Conservation (phyloP, 257 asterid species). For the Perilla frutescens region DNA sequence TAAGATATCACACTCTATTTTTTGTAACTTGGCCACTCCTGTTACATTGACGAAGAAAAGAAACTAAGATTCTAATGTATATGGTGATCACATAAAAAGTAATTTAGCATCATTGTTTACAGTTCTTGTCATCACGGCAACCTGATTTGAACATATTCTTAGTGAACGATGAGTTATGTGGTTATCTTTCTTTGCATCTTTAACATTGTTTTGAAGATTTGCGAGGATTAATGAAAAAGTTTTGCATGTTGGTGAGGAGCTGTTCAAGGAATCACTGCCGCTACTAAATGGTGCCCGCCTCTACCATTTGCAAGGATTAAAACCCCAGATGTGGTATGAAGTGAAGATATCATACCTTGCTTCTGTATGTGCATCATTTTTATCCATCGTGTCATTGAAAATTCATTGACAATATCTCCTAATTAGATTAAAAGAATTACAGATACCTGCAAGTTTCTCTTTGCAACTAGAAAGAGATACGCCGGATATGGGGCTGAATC, state of each 20-base stretch:
- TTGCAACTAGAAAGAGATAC: conserved; percentile 61
- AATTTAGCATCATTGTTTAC: conserved; percentile 2
- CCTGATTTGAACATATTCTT: background rate
- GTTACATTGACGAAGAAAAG: background rate
- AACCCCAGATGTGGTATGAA: conserved; percentile 76
- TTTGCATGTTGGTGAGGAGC: conserved; percentile 68
- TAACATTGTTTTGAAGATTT: conserved; percentile 2
- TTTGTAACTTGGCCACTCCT: background rate
- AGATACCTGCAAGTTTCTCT: conserved; percentile 85
- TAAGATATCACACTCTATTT: background rate
- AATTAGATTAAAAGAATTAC: conserved; percentile 39
- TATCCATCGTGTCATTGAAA: conserved; percentile 8
- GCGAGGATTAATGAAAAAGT: conserved; percentile 49
- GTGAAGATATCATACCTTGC: conserved; percentile 97
- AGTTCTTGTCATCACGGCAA: conserved; percentile 8
- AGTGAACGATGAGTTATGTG: too few species aligned
- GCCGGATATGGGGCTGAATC: conserved; percentile 50
- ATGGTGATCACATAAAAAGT: conserved; percentile 12
- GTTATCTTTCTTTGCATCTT: conserved; percentile 11
- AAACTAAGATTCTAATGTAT: background rate
- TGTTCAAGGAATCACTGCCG: conserved; percentile 60
- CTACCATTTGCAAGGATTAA: conserved; percentile 72
- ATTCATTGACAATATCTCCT: conserved; percentile 23
- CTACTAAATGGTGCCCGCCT: conserved; percentile 64
- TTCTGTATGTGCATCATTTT: conserved; percentile 68